phyloP scores from a whole-genome alignment of 305 asterid species.

The Salvia sclarea region DNA sequence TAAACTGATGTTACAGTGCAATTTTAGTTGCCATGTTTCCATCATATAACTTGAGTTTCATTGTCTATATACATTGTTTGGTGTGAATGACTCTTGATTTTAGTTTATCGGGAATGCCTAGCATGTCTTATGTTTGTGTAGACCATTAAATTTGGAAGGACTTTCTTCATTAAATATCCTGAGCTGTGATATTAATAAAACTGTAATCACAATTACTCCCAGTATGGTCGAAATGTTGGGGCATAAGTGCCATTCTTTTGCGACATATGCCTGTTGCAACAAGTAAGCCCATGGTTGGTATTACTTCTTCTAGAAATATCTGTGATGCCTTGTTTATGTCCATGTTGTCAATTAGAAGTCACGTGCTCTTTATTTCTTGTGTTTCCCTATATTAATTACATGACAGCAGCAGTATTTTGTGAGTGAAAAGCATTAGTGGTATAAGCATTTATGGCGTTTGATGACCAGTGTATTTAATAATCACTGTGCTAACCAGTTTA shows the following conservation, averaged over 20 bases:
- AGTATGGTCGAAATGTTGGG: not conserved
- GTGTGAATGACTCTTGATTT: conserved; percentile 22
- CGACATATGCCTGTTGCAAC: not conserved
- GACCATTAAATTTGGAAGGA: not conserved
- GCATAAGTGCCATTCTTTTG: not conserved
- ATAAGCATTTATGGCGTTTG: conserved; percentile 11
- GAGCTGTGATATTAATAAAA: conserved; percentile 11
- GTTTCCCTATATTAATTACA: not conserved
- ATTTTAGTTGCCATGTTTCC: conserved; percentile 3
- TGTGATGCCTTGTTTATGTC: not conserved
- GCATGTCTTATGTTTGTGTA: not conserved
- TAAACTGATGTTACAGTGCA: conserved; percentile 3
- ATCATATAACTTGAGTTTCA: conserved; percentile 24
- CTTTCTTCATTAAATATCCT: conserved; percentile 10
- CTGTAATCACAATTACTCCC: not conserved
- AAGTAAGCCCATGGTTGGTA: conserved; percentile 1
- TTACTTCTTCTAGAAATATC: not conserved
- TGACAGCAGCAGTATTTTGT: conserved; percentile 1
- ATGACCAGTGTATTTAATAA: not conserved
- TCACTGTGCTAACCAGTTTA: conserved; percentile 7
- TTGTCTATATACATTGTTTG: not conserved
- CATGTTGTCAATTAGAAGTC: not conserved
- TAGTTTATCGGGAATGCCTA: conserved; percentile 1
- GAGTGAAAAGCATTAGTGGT: not conserved
- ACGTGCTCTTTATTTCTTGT: conserved; percentile 9